Conservation (phyloP, 176 grass and related monocot genomes). For the Phoenix roebelenii region DNA sequence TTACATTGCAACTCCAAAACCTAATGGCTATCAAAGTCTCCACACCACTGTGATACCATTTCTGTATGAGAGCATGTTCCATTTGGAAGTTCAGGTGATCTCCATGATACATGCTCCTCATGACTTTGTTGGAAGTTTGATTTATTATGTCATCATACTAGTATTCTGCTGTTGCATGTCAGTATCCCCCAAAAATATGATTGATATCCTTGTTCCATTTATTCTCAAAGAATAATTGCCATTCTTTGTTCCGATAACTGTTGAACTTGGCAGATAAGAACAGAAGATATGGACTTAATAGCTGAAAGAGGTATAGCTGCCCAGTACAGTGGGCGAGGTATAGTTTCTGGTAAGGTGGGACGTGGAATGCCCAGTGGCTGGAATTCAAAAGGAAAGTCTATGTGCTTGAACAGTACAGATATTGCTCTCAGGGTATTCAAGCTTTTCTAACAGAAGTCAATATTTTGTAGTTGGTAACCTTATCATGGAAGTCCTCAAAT, state of each 20-base stretch:
- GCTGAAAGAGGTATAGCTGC: conserved; percentile 99
- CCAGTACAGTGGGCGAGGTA: conserved; percentile 75
- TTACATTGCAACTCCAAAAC: conserved; percentile 98
- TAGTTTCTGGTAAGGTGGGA: conserved; percentile 43
- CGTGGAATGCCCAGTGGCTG: conserved; percentile 56
- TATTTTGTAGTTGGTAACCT: too few species aligned
- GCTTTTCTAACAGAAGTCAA: conserved; percentile 4
- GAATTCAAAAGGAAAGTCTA: conserved; percentile 68
- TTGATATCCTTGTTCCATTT: too few species aligned
- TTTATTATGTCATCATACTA: too few species aligned
- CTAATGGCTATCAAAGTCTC: conserved; percentile 94
- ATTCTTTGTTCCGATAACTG: too few species aligned
- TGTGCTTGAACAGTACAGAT: conserved; percentile 68
- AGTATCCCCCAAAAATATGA: too few species aligned
- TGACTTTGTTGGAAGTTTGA: background rate
- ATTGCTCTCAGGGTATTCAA: conserved; percentile 79
- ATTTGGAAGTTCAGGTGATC: conserved; percentile 89
- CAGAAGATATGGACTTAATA: conserved; percentile 97
- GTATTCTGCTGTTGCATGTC: too few species aligned
- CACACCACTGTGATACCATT: conserved; percentile 97
- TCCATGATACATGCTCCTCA: background rate
- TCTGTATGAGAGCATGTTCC: conserved; percentile 97
- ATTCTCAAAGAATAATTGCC: too few species aligned
- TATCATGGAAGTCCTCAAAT: too few species aligned
- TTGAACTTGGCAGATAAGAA: conserved; percentile 65